These are phyloP conservation scores for Bertia moriformis DNA, from an alignment of 2,329 filamentous ascomycete genomes.

Conservation along the genomic window DNA sequence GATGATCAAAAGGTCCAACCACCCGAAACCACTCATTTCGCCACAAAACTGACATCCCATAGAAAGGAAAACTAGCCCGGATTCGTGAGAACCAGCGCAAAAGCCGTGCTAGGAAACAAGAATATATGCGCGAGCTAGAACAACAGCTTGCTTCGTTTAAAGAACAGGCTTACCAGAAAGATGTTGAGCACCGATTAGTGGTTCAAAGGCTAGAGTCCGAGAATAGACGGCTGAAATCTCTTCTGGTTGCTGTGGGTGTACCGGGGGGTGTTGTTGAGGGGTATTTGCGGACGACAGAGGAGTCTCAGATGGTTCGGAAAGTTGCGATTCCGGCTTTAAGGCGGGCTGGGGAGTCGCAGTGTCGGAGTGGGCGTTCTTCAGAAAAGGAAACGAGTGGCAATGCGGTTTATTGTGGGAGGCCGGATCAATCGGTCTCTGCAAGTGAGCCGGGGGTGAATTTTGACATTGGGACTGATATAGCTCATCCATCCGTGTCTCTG, in stretches of 20 bases:
- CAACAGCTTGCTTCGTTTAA: conserved; percentile 13
- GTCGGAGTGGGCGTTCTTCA: too few species aligned
- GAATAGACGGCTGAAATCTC: conserved; percentile 9
- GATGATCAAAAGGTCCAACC: too few species aligned
- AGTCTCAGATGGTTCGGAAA: conserved; percentile 10
- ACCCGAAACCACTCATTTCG: too few species aligned
- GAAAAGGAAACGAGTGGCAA: too few species aligned
- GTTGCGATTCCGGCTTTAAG: conserved; percentile 17
- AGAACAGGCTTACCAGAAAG: conserved; percentile 12
- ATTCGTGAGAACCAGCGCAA: conserved; percentile 20
- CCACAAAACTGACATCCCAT: too few species aligned
- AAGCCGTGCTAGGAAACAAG: conserved; percentile 17
- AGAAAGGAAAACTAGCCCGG: conserved; percentile 9
- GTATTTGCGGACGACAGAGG: conserved; percentile 4
- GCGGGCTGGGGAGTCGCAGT: conserved; percentile 2
- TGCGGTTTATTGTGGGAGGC: too few species aligned
- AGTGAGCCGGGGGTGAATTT: too few species aligned
- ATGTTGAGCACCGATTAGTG: conserved; percentile 16
- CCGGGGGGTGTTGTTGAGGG: not conserved
- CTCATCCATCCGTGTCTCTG: too few species aligned
- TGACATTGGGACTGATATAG: too few species aligned
- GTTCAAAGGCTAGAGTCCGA: conserved; percentile 16
- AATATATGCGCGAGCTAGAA: conserved; percentile 18
- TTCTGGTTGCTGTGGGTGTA: not conserved
- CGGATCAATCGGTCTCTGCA: too few species aligned